Evolutionary conservation across 2,329 filamentous ascomycete species (phyloP), one percentile per base, ranked within the genome.

Genomic region (Aspergillus sp.): DNA sequence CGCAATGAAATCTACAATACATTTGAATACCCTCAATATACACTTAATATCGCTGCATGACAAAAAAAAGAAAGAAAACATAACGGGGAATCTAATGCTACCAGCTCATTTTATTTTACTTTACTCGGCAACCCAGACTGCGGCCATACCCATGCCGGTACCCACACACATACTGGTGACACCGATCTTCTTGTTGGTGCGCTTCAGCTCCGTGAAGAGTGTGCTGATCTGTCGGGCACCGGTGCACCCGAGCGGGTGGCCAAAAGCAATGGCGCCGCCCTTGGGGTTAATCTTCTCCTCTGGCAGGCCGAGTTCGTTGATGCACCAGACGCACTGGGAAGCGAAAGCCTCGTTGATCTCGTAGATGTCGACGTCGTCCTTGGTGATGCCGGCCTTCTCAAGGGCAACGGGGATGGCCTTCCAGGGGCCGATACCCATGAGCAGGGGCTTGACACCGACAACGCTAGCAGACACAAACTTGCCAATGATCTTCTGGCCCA

Each of bases 301-400:
- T 57, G 92, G 91, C 30, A 99, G 81, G 49, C 89, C 90, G 23
- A 99, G 86, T 83, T 97, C 89, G 72, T 95, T 91, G 66, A 91
- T 87, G 79, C 93, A 97, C 91, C 91, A 98, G 68, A 98, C 79
- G 79, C 92, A 97, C 85, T 98, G 94, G 66, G 88, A 91, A 34
- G 95, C 95, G 78, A 99, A 99, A 1, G 95, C 95, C 86, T 99
- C 95, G 83, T 99, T 99, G 85, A 99, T 97, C 86, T 99, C 95
- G 74, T 87, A 98, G 74, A 98, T 94, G 76, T 98, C 95, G 31
- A 99, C 92, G 69, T 98, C 94, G 60, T 96, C 90, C 79, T 89
- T 92, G 75, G 83, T 84, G 71, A 99, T 88, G 63, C 93, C 93
- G 0, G 93, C 91, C 77, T 95, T 93, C 76, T 91, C 86, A 60